phyloP scores from a whole-genome alignment of 1,284 basidiomycete species.

The Earliella scabrosa region DNA sequence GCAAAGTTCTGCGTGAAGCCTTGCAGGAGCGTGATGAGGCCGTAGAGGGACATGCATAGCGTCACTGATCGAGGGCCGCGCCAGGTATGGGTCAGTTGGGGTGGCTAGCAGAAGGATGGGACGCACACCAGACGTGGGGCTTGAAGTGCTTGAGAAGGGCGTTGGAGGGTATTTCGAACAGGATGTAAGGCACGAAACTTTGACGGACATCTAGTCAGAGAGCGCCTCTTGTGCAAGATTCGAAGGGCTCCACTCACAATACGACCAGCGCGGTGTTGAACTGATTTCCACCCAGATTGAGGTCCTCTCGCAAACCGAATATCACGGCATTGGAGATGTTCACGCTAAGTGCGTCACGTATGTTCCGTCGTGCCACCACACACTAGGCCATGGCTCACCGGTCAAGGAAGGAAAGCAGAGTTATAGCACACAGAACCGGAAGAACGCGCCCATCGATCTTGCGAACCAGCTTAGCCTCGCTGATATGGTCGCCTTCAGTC shows the following conservation, averaged over 20 bases:
- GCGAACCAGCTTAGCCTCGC: conserved; percentile 32
- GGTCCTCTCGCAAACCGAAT: conserved; percentile 34
- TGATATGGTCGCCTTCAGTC: conserved; percentile 27
- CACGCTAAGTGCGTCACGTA: conserved; percentile 20
- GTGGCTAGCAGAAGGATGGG: too few species aligned
- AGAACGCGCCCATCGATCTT: conserved; percentile 37
- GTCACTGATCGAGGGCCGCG: conserved; percentile 26
- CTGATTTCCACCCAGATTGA: conserved; percentile 31
- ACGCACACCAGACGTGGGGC: conserved; percentile 37
- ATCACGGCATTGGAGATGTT: conserved; percentile 38
- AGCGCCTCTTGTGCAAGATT: background rate
- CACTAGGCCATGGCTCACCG: conserved; percentile 27
- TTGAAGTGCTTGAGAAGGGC: conserved; percentile 36
- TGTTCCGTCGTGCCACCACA: too few species aligned
- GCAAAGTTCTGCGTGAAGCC: conserved; percentile 38
- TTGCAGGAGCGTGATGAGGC: conserved; percentile 38
- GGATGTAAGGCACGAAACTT: conserved; percentile 37
- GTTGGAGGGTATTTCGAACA: conserved; percentile 40
- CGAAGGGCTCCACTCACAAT: conserved; percentile 27
- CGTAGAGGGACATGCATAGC: conserved; percentile 40
- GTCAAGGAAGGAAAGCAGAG: conserved; percentile 38
- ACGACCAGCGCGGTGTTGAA: conserved; percentile 37
- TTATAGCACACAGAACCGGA: conserved; percentile 34
- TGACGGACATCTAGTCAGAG: background rate
- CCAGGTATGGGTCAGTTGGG: too few species aligned